Conservation (phyloP, 345 rosid species). For the Gossypium thurberi region DNA sequence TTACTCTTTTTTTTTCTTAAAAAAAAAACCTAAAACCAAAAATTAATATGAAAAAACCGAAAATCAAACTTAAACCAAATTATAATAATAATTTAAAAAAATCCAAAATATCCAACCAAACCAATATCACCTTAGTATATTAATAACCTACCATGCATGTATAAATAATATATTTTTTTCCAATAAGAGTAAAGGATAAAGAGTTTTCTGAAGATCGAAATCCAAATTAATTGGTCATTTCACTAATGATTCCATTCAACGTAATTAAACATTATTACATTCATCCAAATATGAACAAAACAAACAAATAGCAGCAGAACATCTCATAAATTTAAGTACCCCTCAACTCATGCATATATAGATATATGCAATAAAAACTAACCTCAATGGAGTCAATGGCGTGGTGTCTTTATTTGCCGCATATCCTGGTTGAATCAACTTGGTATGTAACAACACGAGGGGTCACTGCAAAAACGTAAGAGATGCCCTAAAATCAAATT, state of each 20-base stretch:
- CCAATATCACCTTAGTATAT: too few relatives aligned
- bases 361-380: neutral
- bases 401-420: neutral
- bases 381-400: neutral
- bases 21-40: too few relatives aligned
- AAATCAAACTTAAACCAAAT: too few relatives aligned
- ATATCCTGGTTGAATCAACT: too few relatives aligned
- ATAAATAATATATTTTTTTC: neutral
- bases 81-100: too few relatives aligned
- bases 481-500: neutral
- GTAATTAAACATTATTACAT: neutral
- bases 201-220: too few relatives aligned
- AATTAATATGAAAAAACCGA: fast-evolving
- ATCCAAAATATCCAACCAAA: too few relatives aligned
- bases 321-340: neutral
- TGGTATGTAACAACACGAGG: neutral
- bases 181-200: too few relatives aligned
- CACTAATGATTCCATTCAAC: neutral
- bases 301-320: neutral
- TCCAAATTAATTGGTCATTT: too few relatives aligned
- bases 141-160: too few relatives aligned
- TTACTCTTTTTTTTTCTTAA: too few relatives aligned
- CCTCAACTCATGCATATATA: neutral
- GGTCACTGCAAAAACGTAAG: too few relatives aligned
- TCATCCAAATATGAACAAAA: neutral